Conservation (phyloP, 2,329 filamentous ascomycete genomes). For the Amauroascus verrucosus region DNA sequence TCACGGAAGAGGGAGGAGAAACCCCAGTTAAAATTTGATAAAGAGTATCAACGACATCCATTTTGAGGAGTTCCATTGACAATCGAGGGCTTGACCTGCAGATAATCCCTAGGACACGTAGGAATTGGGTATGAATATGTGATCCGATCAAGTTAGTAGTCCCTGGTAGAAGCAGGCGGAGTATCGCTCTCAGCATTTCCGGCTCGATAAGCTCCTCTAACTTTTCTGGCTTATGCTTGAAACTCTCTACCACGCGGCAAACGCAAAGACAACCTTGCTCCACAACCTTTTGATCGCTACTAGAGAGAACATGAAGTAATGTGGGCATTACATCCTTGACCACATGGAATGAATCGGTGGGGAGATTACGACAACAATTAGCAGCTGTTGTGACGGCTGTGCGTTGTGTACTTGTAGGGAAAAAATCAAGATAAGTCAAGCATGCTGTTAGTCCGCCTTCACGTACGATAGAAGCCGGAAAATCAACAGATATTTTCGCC, state of each 20-base stretch:
- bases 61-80: conserved; percentile 83
- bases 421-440: conserved; percentile 91
- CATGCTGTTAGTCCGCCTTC: conserved; percentile 95
- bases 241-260: conserved; percentile 92
- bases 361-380: conserved; percentile 95
- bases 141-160: conserved; percentile 91
- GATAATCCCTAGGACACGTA: conserved; percentile 81
- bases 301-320: conserved; percentile 76
- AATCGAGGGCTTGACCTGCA: conserved; percentile 78
- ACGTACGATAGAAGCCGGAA: conserved; percentile 85
- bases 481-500: conserved; percentile 95
- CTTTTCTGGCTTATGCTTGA: conserved; percentile 76
- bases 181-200: conserved; percentile 71
- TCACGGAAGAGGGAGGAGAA: conserved; percentile 69
- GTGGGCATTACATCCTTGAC: conserved; percentile 96
- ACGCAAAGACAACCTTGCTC: conserved; percentile 95
- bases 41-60: conserved; percentile 93
- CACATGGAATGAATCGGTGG: conserved; percentile 82
- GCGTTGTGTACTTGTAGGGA: conserved; percentile 90
- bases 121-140: conserved; percentile 91
- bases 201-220: conserved; percentile 87
- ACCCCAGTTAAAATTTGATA: conserved; percentile 97
- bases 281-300: conserved; percentile 91
- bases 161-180: conserved; percentile 80
- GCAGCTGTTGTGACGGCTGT: conserved; percentile 95